Evolutionary conservation across 2,329 filamentous ascomycete species (phyloP).

Genomic region (Paraconiothyrium brasiliense): DNA sequence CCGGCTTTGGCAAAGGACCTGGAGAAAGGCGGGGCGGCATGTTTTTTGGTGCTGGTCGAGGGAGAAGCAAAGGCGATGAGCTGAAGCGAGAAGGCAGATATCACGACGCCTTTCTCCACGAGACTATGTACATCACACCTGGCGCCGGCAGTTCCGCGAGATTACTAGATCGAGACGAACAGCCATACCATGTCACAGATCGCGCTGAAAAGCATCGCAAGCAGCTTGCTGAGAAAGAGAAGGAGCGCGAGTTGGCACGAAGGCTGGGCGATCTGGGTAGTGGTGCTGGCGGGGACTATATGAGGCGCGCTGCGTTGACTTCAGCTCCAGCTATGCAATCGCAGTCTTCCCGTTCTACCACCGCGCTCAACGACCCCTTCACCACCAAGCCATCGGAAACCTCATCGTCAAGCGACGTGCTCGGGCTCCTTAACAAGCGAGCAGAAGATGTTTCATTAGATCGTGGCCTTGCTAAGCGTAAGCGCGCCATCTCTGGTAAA

Average conservation of each 20-base stretch:
- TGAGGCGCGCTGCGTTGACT: conserved; percentile 56
- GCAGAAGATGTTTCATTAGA: conserved; percentile 52
- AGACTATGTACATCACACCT: conserved; percentile 56
- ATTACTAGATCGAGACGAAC: conserved; percentile 70
- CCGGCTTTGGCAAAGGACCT: conserved; percentile 54
- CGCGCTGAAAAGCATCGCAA: conserved; percentile 73
- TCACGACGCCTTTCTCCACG: conserved; percentile 68
- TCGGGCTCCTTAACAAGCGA: conserved; percentile 56
- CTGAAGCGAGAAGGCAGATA: conserved; percentile 48
- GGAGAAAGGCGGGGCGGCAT: conserved; percentile 42
- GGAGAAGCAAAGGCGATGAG: conserved; percentile 37
- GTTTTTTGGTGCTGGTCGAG: conserved; percentile 37
- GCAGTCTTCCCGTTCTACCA: conserved; percentile 13
- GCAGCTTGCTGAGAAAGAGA: conserved; percentile 72
- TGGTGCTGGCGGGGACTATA: conserved; percentile 76
- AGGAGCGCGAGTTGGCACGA: conserved; percentile 76
- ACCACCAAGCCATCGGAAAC: conserved; percentile 28
- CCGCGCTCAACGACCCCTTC: conserved; percentile 28
- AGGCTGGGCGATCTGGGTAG: conserved; percentile 70
- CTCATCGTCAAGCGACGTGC: conserved; percentile 37
- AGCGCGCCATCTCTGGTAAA: conserved; percentile 44
- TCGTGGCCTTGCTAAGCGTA: conserved; percentile 53
- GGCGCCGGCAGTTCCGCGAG: conserved; percentile 63
- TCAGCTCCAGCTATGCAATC: conserved; percentile 13
- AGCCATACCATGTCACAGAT: conserved; percentile 58